Base-by-base conservation (phyloP, 2,329 filamentous ascomycete genomes). In the Trichoderma koningii region DNA sequence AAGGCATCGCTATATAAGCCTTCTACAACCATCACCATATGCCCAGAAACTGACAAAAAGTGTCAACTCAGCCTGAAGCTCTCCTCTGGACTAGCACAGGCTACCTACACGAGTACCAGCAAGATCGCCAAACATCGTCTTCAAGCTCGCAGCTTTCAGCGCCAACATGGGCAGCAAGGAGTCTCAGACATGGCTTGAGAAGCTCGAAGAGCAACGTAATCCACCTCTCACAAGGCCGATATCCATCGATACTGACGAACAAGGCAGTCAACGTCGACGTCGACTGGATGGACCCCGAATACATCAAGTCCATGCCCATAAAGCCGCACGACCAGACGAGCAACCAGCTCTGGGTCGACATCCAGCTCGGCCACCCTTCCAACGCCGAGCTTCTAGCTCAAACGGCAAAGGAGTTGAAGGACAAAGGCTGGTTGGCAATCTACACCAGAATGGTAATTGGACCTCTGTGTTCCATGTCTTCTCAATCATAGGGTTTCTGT, bases 251-350 rank as follows among this genome's bases (percentile, higher is more conserved):
- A 12, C 34, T 38, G 23, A 26, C 26, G 17, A 17, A 23, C 9
- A 23, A 17, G 7, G 10, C 15, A 83, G 81, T 83, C 65, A 79
- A 83, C 38, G 74, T 83, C 62, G 81, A 83, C 66, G 79, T 83
- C 26, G 81, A 83, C 68, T 82, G 79, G 76, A 83, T 83, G 81
- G 81, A 81, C 65, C 77, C 80, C 1, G 78, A 80, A 15, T 82
- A 79, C 69, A 78, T 81, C 66, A 78, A 78, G 63, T 72, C 70
- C n/a, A 78, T 82, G 71, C 76, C 76, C 12, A 76, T 82, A 66
- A 74, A 74, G 4, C 78, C 79, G 28, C 77, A 82, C 65, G 81
- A 83, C 67, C 79, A 81, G 72, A 83, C 81, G 4, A 81, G 79
- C 71, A 83, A 83, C 69, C 81, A 83, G 69, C 74, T 80, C 5